Conservation (phyloP, 306 rosid species). For the Cucurbita maxima region DNA sequence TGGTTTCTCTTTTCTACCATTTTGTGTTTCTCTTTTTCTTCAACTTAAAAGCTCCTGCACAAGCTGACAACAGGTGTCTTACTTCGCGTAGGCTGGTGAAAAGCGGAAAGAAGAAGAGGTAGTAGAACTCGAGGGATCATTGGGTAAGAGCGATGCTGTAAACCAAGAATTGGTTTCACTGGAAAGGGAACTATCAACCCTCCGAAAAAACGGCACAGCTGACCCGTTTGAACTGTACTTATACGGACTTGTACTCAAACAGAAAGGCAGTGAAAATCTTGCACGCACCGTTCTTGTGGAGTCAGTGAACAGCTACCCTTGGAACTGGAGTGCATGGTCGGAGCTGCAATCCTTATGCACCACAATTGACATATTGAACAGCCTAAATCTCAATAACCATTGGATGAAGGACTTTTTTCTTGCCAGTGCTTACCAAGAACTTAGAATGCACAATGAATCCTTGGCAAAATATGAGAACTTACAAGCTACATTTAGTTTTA, state of each 20-base stretch:
- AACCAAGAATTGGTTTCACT: constrained; percentile 68
- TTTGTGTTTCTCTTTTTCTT: not conserved
- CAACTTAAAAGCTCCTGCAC: not conserved
- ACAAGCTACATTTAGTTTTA: constrained; percentile 56
- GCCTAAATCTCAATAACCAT: constrained; percentile 73
- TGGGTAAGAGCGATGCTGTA: constrained; percentile 65
- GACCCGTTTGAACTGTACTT: constrained; percentile 84
- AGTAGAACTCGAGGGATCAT: constrained; percentile 91
- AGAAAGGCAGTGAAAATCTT: constrained; percentile 63
- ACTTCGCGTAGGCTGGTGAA: constrained; percentile 70
- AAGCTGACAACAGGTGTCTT: not conserved
- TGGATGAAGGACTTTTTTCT: constrained; percentile 98
- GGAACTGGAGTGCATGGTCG: constrained; percentile 99
- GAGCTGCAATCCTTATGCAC: constrained; percentile 79
- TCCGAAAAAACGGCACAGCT: constrained; percentile 51
- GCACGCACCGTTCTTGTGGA: constrained; percentile 80
- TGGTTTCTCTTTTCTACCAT: not conserved
- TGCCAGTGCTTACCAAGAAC: constrained; percentile 72
- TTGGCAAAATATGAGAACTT: constrained; percentile 57
- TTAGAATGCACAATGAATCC: constrained; percentile 81
- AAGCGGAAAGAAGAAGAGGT: constrained; percentile 94
- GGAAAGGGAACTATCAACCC: constrained; percentile 74
- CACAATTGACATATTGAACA: constrained; percentile 50
- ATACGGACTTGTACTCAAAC: constrained; percentile 83
- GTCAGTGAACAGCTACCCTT: constrained; percentile 87